Conservation (phyloP, 306 rosid genomes). For the Quercus parvula region DNA sequence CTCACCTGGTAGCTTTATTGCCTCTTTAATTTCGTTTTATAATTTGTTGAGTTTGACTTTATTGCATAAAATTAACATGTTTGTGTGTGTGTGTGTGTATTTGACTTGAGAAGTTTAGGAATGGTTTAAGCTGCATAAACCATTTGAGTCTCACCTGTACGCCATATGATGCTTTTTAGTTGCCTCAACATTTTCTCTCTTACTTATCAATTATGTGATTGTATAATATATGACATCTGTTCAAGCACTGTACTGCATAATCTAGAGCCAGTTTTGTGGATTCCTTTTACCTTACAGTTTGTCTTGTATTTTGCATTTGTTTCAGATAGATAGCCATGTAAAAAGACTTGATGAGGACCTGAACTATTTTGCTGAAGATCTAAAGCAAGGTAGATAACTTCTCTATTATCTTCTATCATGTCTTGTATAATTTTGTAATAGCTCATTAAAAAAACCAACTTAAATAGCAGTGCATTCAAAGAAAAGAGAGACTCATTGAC, state of each 20-base stretch:
- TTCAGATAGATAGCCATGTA: constrained; percentile 91
- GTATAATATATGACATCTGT: not conserved
- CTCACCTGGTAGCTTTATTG: too few species aligned
- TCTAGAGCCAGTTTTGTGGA: not conserved
- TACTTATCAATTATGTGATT: not conserved
- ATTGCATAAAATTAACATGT: too few species aligned
- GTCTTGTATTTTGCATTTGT: constrained; percentile 31
- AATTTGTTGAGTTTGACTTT: too few species aligned
- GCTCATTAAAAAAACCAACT: too few species aligned
- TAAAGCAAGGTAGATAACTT: constrained; percentile 79
- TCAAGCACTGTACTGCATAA: not conserved
- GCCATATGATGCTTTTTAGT: not conserved
- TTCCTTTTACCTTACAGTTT: constrained; percentile 6
- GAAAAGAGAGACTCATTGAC: too few species aligned
- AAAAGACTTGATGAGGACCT: constrained; percentile 96
- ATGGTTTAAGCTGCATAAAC: not conserved
- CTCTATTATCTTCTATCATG: constrained; percentile 15
- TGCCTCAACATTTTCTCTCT: not conserved
- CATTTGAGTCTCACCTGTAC: not conserved
- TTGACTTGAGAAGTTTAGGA: not conserved
- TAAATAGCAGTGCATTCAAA: too few species aligned
- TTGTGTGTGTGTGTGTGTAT: too few species aligned
- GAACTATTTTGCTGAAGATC: constrained; percentile 85
- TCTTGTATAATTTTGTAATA: not conserved
- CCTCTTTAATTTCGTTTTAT: too few species aligned